These are phyloP conservation scores for Tympanopsis confertula DNA, from an alignment of 2,329 filamentous ascomycete genomes.

Conservation along the genomic window DNA sequence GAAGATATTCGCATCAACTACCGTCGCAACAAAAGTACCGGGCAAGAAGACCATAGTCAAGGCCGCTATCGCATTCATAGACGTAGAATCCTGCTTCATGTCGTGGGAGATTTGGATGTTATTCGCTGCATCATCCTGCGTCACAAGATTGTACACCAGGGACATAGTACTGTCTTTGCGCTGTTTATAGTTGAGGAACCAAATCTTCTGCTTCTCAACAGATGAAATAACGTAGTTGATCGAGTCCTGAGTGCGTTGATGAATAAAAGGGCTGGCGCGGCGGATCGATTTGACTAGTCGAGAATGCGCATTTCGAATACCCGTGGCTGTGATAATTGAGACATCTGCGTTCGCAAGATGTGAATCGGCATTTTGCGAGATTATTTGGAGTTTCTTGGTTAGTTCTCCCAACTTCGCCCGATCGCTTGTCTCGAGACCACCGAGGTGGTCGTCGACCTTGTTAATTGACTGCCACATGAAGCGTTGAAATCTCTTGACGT, in stretches of 20 bases:
- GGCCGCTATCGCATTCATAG: slow-evolving; percentile 15
- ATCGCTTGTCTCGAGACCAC: slow-evolving; percentile 8
- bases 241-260: slow-evolving; percentile 8
- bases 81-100: slow-evolving; percentile 12
- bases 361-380: slow-evolving; percentile 14
- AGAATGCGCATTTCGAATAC: slow-evolving; percentile 9
- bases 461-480: slow-evolving; percentile 7
- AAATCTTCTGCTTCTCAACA: slow-evolving; percentile 14
- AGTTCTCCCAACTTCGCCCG: slow-evolving; percentile 10
- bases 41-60: slow-evolving; percentile 19
- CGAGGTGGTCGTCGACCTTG: slow-evolving; percentile 9
- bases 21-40: slow-evolving; percentile 15
- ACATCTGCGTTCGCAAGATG: slow-evolving; percentile 14
- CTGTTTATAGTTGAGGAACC: slow-evolving; percentile 13
- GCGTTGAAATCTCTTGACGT: slow-evolving; percentile 3
- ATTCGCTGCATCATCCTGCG: slow-evolving; percentile 13
- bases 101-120: slow-evolving; percentile 15
- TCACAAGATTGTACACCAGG: not conserved
- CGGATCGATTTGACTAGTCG: slow-evolving; percentile 4
- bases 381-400: slow-evolving; percentile 14
- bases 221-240: slow-evolving; percentile 12
- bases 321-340: slow-evolving; percentile 10
- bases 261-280: not conserved
- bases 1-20: not conserved
- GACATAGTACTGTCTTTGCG: slow-evolving; percentile 9